phyloP scores from a whole-genome alignment of 2,329 filamentous ascomycete species.

The Dothistroma septosporum region DNA sequence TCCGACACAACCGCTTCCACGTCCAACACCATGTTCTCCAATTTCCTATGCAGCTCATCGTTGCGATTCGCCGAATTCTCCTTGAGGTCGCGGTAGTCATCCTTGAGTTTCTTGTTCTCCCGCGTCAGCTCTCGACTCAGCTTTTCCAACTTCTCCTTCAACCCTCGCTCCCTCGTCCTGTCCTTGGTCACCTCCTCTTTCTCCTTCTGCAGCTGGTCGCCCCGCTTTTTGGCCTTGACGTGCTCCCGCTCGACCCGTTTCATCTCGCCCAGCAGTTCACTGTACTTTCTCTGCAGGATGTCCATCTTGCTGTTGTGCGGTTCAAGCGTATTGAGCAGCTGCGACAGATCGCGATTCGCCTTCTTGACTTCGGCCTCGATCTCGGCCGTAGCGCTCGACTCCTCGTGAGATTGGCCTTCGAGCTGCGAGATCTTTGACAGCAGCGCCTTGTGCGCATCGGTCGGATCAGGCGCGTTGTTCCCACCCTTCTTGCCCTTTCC shows the following conservation, averaged over 20 bases:
- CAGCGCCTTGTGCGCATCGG: conserved; percentile 85
- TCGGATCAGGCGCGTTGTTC: conserved; percentile 73
- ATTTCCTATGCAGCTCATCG: conserved; percentile 77
- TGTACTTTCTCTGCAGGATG: conserved; percentile 82
- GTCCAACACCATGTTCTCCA: conserved; percentile 73
- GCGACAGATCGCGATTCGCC: conserved; percentile 83
- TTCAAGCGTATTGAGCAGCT: conserved; percentile 81
- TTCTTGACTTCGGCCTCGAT: conserved; percentile 95
- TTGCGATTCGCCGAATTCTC: conserved; percentile 80
- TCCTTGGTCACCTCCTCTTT: conserved; percentile 87
- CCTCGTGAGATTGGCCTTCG: conserved; percentile 85
- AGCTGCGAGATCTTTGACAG: conserved; percentile 92
- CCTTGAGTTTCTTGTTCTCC: conserved; percentile 98
- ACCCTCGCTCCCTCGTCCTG: conserved; percentile 78
- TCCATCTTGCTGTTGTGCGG: conserved; percentile 89
- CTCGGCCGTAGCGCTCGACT: conserved; percentile 93
- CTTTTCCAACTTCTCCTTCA: conserved; percentile 97
- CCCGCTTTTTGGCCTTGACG: conserved; percentile 90
- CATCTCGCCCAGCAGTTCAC: conserved; percentile 88
- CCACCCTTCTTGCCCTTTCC: conserved; percentile 55
- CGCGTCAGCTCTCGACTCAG: conserved; percentile 89
- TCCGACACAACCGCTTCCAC: conserved; percentile 85
- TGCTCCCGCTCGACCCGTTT: conserved; percentile 92
- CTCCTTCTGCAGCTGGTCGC: conserved; percentile 92
- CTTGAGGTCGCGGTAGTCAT: conserved; percentile 80